Evolutionary conservation across 352 stramenopile genomes (phyloP).

Genomic region (Globisporangium carolinianum): DNA sequence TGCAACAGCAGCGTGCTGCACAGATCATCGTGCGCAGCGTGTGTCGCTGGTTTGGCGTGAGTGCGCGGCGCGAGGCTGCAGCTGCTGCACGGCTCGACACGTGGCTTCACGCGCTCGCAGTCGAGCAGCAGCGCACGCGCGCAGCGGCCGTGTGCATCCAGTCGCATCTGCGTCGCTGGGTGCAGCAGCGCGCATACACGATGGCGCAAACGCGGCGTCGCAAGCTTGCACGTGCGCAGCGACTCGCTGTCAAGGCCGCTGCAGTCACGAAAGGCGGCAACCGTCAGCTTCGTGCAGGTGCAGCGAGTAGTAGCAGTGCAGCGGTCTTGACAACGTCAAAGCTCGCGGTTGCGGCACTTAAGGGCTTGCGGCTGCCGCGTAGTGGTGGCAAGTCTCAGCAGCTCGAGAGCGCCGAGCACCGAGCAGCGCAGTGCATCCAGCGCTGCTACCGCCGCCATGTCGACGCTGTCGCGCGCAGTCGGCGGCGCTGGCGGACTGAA

Average conservation of each 20-base stretch:
- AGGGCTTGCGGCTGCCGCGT: not conserved
- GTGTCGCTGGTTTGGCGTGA: slow-evolving; percentile 17
- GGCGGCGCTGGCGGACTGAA: slow-evolving; percentile 17
- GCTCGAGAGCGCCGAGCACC: not conserved
- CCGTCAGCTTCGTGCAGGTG: not conserved
- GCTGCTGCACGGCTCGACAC: slow-evolving; percentile 13
- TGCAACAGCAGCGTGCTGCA: slow-evolving; percentile 17
- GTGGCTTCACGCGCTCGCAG: slow-evolving; percentile 20
- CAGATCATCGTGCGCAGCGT: slow-evolving; percentile 15
- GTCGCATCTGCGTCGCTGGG: slow-evolving; percentile 37
- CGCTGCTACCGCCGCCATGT: slow-evolving; percentile 21
- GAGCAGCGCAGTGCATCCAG: slow-evolving; percentile 16
- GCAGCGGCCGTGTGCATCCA: slow-evolving; percentile 32
- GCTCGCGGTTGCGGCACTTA: slow-evolving; percentile 3
- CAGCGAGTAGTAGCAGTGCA: not conserved
- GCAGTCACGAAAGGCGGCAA: too few species aligned
- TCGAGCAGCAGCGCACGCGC: slow-evolving; percentile 16
- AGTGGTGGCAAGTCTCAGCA: not conserved
- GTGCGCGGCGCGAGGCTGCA: slow-evolving; percentile 6
- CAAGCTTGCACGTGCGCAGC: slow-evolving; percentile 22
- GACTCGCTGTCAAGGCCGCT: slow-evolving; percentile 22
- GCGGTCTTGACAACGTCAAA: not conserved
- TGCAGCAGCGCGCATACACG: slow-evolving; percentile 35
- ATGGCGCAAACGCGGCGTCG: slow-evolving; percentile 18
- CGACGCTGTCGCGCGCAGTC: slow-evolving; percentile 6